These are phyloP conservation scores for Fraxinus pennsylvanica DNA, from an alignment of 257 asterid genomes.

Conservation along the genomic window DNA sequence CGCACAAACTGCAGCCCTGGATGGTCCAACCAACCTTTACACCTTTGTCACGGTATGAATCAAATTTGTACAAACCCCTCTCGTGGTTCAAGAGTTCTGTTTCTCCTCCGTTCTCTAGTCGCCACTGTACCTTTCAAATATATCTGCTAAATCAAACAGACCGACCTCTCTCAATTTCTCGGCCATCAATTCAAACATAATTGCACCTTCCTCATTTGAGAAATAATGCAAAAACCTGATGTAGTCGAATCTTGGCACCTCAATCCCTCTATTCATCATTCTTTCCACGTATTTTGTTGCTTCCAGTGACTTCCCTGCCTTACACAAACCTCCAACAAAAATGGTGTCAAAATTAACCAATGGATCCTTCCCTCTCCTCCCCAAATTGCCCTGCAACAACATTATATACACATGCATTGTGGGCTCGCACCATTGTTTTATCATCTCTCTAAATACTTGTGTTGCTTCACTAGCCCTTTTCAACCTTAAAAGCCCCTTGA, in stretches of 20 bases:
- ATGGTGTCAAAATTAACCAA: slow-evolving; percentile 88
- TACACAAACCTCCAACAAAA: slow-evolving; percentile 33
- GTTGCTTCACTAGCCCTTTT: too few relatives aligned
- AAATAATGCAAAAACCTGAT: slow-evolving; percentile 75
- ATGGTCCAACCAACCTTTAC: not conserved
- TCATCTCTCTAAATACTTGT: too few relatives aligned
- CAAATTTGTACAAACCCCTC: slow-evolving; percentile 4
- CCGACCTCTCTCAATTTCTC: slow-evolving; percentile 84
- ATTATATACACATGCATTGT: slow-evolving; percentile 43
- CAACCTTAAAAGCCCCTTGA: too few relatives aligned
- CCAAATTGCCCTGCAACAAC: slow-evolving; percentile 90
- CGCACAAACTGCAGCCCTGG: not conserved
- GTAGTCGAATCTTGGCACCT: slow-evolving; percentile 91
- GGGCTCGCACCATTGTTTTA: too few relatives aligned
- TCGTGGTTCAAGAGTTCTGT: slow-evolving; percentile 28
- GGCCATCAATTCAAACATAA: slow-evolving; percentile 79
- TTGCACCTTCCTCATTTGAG: slow-evolving; percentile 75
- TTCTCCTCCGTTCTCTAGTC: slow-evolving; percentile 80
- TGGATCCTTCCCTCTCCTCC: slow-evolving; percentile 84
- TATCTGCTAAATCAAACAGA: slow-evolving; percentile 79
- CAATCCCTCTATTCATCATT: slow-evolving; percentile 55
- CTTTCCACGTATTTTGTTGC: slow-evolving; percentile 85
- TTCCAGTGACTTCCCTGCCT: slow-evolving; percentile 57
- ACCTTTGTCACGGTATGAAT: not conserved
- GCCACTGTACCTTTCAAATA: slow-evolving; percentile 87